Evolutionary conservation across 768 basidiomycete species (phyloP).

Genomic region (Amanita subjunquillea): DNA sequence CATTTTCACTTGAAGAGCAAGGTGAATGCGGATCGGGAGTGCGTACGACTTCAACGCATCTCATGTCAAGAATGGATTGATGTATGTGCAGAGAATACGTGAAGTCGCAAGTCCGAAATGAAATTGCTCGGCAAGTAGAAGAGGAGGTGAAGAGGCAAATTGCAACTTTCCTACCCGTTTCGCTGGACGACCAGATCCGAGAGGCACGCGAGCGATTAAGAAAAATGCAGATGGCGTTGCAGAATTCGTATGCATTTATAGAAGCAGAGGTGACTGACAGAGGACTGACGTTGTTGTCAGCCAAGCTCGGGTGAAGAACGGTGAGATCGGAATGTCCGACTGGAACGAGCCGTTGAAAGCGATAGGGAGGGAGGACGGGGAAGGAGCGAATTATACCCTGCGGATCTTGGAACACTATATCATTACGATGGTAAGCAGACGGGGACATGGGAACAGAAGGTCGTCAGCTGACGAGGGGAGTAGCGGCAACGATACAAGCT

Average conservation of each 20-base stretch:
- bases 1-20: background rate
- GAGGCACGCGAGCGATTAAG: slow-evolving; percentile 33
- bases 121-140: slow-evolving; percentile 28
- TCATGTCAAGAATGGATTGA: background rate
- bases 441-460: background rate
- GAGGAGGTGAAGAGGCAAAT: slow-evolving; percentile 41
- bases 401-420: slow-evolving; percentile 38
- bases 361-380: slow-evolving; percentile 41
- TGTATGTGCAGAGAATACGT: background rate
- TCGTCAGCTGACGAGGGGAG: background rate
- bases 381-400: slow-evolving; percentile 37
- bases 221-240: slow-evolving; percentile 32
- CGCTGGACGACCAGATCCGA: slow-evolving; percentile 31
- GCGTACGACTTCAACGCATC: background rate
- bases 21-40: background rate
- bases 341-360: slow-evolving; percentile 30
- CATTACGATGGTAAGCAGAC: slow-evolving; percentile 37
- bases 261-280: background rate
- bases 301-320: slow-evolving; percentile 32
- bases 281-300: slow-evolving; percentile 6
- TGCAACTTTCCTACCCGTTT: slow-evolving; percentile 33
- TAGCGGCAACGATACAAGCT: slow-evolving; percentile 29
- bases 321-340: slow-evolving; percentile 16
- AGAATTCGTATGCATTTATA: slow-evolving; percentile 34
- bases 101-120: background rate